These are phyloP conservation scores for Thielaviopsis euricoi DNA, from an alignment of 2,329 filamentous ascomycete species.

Conservation along the genomic window DNA sequence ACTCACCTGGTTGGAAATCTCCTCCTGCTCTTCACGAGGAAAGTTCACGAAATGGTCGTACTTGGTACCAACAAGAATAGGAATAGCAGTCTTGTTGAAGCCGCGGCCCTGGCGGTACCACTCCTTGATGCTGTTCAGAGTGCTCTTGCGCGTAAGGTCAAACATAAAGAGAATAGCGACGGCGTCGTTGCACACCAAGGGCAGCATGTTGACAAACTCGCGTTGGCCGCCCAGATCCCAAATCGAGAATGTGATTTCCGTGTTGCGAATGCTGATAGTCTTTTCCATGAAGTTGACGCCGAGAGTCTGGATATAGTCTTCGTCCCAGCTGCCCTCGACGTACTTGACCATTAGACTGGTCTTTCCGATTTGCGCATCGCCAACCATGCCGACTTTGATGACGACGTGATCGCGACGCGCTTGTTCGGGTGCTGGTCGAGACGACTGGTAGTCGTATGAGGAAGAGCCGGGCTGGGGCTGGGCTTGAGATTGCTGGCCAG, in stretches of 20 bases:
- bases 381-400: slow-evolving; percentile 99
- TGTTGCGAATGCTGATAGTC: slow-evolving; percentile 97
- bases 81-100: slow-evolving; percentile 99
- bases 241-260: slow-evolving; percentile 98
- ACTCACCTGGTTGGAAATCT: slow-evolving; percentile 84
- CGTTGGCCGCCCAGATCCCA: slow-evolving; percentile 97
- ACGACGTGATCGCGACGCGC: slow-evolving; percentile 61
- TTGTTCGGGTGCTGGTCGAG: slow-evolving; percentile 16
- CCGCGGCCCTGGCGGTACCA: slow-evolving; percentile 96
- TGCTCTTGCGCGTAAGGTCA: slow-evolving; percentile 93
- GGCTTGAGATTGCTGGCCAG: slow-evolving; percentile 23
- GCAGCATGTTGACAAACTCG: slow-evolving; percentile 99
- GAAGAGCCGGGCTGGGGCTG: slow-evolving; percentile 16
- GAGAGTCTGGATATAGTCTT: slow-evolving; percentile 97
- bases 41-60: slow-evolving; percentile 99
- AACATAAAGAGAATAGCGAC: slow-evolving; percentile 99
- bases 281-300: slow-evolving; percentile 99
- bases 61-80: slow-evolving; percentile 91
- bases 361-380: slow-evolving; percentile 97
- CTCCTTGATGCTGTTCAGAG: slow-evolving; percentile 97
- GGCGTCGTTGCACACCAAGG: slow-evolving; percentile 96
- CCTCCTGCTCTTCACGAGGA: slow-evolving; percentile 89
- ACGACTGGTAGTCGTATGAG: slow-evolving; percentile 20
- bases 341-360: slow-evolving; percentile 99
- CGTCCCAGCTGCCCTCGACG: slow-evolving; percentile 97